Conservation (phyloP, 495 filamentous ascomycete species). For the Podospora comata region DNA sequence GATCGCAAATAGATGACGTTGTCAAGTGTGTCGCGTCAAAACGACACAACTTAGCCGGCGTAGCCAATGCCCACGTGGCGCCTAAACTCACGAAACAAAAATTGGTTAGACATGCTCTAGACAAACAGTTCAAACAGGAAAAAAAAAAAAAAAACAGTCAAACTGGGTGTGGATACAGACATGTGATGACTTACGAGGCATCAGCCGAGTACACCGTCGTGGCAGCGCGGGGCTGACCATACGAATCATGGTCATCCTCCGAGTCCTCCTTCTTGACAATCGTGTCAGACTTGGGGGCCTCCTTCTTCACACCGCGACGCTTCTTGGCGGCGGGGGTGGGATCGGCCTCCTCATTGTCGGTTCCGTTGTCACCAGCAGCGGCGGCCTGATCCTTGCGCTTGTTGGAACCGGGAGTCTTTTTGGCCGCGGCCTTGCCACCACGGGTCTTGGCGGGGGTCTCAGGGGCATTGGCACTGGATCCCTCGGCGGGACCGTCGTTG, state of each 20-base stretch:
- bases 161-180: background rate
- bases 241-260: conserved; percentile 12
- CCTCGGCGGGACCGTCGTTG: conserved; percentile 4
- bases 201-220: background rate
- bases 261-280: conserved; percentile 21
- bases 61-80: background rate
- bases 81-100: background rate
- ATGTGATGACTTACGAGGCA: background rate
- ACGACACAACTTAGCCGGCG: background rate
- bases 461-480: background rate
- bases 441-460: background rate
- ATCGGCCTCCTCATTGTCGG: conserved; percentile 9
- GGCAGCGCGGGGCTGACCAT: conserved; percentile 2
- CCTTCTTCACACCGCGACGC: conserved; percentile 6
- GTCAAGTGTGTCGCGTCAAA: background rate
- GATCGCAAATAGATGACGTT: background rate
- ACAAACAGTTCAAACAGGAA: background rate
- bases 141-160: too few relatives aligned
- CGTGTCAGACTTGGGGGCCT: background rate
- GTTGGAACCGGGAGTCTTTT: background rate
- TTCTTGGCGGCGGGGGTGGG: conserved; percentile 16
- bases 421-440: background rate
- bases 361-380: background rate
- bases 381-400: conserved; percentile 9
- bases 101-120: background rate